These are phyloP conservation scores for Yueomyces sp. DNA, from an alignment of 805 yeast genomes.

Conservation along the genomic window DNA sequence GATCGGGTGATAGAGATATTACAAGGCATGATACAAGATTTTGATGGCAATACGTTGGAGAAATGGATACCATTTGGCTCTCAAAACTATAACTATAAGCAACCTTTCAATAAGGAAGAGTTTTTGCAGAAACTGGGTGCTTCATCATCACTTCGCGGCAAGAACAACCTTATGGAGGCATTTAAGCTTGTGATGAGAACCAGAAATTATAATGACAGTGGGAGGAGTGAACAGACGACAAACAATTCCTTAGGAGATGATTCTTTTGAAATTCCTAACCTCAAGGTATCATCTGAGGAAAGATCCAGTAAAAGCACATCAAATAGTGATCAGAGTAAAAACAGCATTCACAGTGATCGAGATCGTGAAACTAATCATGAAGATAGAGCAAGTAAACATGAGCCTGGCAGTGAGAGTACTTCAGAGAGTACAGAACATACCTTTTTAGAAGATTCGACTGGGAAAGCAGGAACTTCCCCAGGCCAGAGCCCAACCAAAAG, in stretches of 20 bases:
- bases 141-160: too few relatives aligned
- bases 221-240: background rate
- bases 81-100: constrained; percentile 9
- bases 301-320: background rate
- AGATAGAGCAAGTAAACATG: background rate
- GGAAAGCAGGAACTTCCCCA: background rate
- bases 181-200: too few relatives aligned
- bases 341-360: background rate
- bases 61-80: constrained; percentile 23
- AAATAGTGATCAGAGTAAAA: background rate
- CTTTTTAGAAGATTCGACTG: background rate
- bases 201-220: background rate
- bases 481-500: background rate
- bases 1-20: constrained; percentile 20
- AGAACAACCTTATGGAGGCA: too few relatives aligned
- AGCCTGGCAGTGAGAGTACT: background rate
- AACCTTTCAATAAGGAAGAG: background rate
- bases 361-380: background rate
- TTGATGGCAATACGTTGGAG: constrained; percentile 7
- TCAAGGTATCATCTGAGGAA: background rate
- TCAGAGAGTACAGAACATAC: background rate
- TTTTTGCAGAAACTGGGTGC: constrained; percentile 1
- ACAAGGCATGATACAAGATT: constrained; percentile 14
- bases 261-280: background rate
- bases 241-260: background rate